Evolutionary conservation across 225 moss, liverwort and hornwort species (phyloP), one percentile per base, ranked within the genome.

Genomic region (Pseudoscleropodium purum): DNA sequence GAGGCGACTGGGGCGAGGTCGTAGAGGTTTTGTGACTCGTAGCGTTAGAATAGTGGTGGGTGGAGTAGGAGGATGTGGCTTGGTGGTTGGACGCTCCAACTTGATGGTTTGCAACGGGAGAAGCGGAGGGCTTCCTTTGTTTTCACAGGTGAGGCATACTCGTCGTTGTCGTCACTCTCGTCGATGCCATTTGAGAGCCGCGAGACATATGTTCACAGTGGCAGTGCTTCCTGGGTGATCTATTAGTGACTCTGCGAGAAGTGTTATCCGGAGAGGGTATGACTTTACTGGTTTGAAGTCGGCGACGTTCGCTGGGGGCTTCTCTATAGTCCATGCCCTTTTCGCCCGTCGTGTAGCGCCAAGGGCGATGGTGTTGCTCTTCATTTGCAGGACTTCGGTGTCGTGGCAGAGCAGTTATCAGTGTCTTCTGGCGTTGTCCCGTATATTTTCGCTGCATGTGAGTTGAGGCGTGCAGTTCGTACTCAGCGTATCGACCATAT

Each of bases 51-150:
- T 37, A 76, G 85, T 87, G 89, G 91, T 81, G 76, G 64, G 83
- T 80, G 89, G 75, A 91, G 91, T 23, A 74, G 76, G 90, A 93
- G 94, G 92, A 92, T 94, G 94, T 93, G 93, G 93, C 90, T 92
- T 88, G 84, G 93, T 88, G 89, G 91, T 86, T 93, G 91, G 93
- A 81, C 87, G 90, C 83, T 91, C 86, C 88, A 94, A 92, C 93
- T 94, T 93, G 94, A 94, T 94, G 94, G 93, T 94, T 88, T 92
- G 91, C 92, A 93, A 93, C 92, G 93, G 94, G 92, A 93, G 93
- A 89, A 94, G 91, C 89, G 93, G 92, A 94, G 94, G 94, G 92
- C 94, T 93, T 91, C 91, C 83, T 92, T 92, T 91, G 92, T 91
- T 88, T 87, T 82, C 87, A 88, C 93, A 92, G 94, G 94, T 94